phyloP scores from a whole-genome alignment of 1,284 basidiomycete species.

The Porogramme epimiltina region DNA sequence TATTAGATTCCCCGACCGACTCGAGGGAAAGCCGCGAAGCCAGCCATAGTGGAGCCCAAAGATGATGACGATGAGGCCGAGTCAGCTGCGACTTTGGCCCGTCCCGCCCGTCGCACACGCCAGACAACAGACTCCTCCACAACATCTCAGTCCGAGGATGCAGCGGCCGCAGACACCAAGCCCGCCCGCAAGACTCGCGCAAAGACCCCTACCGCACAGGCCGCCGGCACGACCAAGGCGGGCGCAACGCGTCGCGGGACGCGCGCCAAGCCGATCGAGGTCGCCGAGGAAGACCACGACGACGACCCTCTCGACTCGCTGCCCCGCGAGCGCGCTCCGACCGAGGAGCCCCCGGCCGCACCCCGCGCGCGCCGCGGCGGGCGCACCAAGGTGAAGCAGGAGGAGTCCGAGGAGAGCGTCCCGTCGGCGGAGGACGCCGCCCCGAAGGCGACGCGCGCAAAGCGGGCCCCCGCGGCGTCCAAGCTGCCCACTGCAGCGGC shows the following conservation, averaged over 20 bases:
- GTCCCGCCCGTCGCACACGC: slow-evolving; percentile 13
- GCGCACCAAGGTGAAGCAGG: slow-evolving; percentile 32
- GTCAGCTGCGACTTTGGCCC: slow-evolving; percentile 1
- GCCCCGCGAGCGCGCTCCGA: slow-evolving; percentile 11
- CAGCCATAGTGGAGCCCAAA: slow-evolving; percentile 10
- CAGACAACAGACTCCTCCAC: slow-evolving; percentile 17
- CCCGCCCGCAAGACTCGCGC: slow-evolving; percentile 22
- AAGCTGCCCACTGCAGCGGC: slow-evolving; percentile 17
- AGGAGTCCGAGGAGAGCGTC: slow-evolving; percentile 20
- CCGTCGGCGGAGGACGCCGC: slow-evolving; percentile 1
- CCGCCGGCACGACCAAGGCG: slow-evolving; percentile 16
- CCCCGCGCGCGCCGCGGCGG: slow-evolving; percentile 23
- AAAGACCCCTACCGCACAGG: slow-evolving; percentile 24
- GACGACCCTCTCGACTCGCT: slow-evolving; percentile 26
- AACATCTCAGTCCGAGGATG: slow-evolving; percentile 9
- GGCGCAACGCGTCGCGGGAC: slow-evolving; percentile 18
- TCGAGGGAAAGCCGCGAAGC: slow-evolving; percentile 11
- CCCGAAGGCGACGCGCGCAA: slow-evolving; percentile 7
- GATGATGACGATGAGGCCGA: slow-evolving; percentile 15
- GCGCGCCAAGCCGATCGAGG: slow-evolving; percentile 20
- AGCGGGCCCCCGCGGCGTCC: slow-evolving; percentile 18
- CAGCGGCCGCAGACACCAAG: slow-evolving; percentile 12
- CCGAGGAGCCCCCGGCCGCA: slow-evolving; percentile 9
- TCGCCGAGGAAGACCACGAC: slow-evolving; percentile 20
- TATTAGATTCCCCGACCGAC: slow-evolving; percentile 1